Conservation (phyloP, 2,329 filamentous ascomycete genomes). For the Pseudogymnoascus pannorum region DNA sequence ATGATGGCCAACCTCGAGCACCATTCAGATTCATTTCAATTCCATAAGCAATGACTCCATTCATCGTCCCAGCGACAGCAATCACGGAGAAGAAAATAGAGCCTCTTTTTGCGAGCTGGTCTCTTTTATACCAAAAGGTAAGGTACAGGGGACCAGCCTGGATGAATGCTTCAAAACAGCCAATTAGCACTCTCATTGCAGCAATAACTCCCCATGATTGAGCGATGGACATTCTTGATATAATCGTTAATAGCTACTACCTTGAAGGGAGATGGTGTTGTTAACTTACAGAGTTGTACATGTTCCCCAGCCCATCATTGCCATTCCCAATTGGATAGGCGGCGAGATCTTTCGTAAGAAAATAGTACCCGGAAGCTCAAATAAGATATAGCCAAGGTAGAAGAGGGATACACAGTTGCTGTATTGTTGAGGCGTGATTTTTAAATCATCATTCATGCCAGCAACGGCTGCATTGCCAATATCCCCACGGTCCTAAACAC, state of each 20-base stretch:
- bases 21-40: conserved; percentile 14
- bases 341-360: conserved; percentile 15
- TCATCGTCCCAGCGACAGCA: conserved; percentile 18
- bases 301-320: conserved; percentile 17
- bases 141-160: conserved; percentile 13
- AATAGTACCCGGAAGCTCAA: conserved; percentile 10
- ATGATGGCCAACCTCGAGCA: conserved; percentile 9
- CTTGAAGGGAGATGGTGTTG: not conserved
- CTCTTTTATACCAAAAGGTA: conserved; percentile 19
- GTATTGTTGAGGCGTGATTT: conserved; percentile 11
- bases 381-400: conserved; percentile 16
- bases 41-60: conserved; percentile 18
- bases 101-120: conserved; percentile 19
- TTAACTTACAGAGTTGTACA: conserved; percentile 13
- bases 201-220: conserved; percentile 12
- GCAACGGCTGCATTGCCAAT: conserved; percentile 18
- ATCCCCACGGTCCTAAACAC: conserved; percentile 9
- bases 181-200: conserved; percentile 16
- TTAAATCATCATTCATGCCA: conserved; percentile 16
- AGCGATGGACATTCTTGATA: conserved; percentile 9
- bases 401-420: conserved; percentile 15
- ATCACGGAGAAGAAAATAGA: conserved; percentile 17
- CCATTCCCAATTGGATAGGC: conserved; percentile 9
- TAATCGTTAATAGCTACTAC: not conserved
- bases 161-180: conserved; percentile 12